Evolutionary conservation across 202 grass and related monocot genomes (phyloP).

Genomic region (Setaria viridis): DNA sequence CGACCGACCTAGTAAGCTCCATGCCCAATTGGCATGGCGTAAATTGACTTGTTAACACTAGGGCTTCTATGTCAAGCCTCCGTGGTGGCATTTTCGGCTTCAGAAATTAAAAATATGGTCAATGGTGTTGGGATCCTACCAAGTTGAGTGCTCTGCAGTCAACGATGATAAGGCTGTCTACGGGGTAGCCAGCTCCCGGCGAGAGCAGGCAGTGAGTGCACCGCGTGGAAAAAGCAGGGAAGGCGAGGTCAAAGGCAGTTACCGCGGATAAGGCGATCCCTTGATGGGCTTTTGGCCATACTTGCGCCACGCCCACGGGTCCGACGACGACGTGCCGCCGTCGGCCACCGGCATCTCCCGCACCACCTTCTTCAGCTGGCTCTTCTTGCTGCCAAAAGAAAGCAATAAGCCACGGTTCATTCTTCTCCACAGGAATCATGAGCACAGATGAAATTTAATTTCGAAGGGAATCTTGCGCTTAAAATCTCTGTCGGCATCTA

Average conservation of each 20-base stretch:
- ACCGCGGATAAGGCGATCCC: slow-evolving; percentile 95
- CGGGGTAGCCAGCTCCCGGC: neutral
- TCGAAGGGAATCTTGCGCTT: neutral
- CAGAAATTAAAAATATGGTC: neutral
- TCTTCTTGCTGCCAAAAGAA: slow-evolving; percentile 75
- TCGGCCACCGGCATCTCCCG: slow-evolving; percentile 75
- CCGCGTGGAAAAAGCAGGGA: slow-evolving; percentile 39
- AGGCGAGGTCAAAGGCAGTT: slow-evolving; percentile 33
- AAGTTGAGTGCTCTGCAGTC: neutral
- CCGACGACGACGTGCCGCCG: slow-evolving; percentile 66
- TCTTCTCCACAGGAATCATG: neutral
- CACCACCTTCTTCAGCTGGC: slow-evolving; percentile 86
- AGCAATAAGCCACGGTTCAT: neutral
- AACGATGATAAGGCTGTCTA: slow-evolving; percentile 13
- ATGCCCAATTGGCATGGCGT: neutral
- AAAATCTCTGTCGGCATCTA: slow-evolving; percentile 15
- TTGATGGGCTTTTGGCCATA: slow-evolving; percentile 99
- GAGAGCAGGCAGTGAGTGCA: neutral
- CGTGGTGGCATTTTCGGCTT: neutral
- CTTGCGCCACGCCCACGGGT: slow-evolving; percentile 95
- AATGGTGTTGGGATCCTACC: neutral
- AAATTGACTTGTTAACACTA: neutral
- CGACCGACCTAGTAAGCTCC: neutral
- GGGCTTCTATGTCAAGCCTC: neutral
- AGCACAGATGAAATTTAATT: neutral